A percentile compares a stretch with the other conserved stretches of the same genome.
Conservation (phyloP, 2,329 filamentous ascomycete species). For the Alternaria conjuncta region DNA sequence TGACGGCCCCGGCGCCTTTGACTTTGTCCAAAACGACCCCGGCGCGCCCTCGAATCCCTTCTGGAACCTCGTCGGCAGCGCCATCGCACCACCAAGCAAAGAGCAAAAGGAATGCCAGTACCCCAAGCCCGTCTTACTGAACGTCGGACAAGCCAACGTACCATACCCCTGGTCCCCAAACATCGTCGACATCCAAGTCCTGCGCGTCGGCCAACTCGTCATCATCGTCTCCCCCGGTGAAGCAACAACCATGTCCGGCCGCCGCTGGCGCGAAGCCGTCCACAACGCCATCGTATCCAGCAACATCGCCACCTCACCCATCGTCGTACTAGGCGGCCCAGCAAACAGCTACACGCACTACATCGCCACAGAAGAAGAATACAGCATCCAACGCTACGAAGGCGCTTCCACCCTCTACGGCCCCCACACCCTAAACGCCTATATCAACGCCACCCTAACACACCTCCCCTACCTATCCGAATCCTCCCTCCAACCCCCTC, state of each 20-base stretch:
- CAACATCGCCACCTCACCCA: conserved; percentile 32
- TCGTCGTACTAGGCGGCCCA: conserved; percentile 87
- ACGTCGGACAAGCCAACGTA: conserved; percentile 78
- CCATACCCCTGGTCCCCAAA: conserved; percentile 93
- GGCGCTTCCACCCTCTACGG: conserved; percentile 93
- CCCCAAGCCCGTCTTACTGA: conserved; percentile 84
- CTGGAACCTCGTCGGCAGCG: conserved; percentile 76
- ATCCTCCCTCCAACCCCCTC: conserved; percentile 33
- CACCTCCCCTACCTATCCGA: conserved; percentile 71
- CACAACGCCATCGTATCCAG: conserved; percentile 33
- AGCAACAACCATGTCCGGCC: conserved; percentile 89
- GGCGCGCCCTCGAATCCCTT: conserved; percentile 78
- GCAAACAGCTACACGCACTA: conserved; percentile 92
- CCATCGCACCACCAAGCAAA: conserved; percentile 72
- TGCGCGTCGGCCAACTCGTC: conserved; percentile 83
- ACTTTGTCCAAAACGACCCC: conserved; percentile 88
- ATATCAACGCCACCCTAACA: conserved; percentile 82
- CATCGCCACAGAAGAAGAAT: conserved; percentile 79
- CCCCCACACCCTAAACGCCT: conserved; percentile 79
- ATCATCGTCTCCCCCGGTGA: conserved; percentile 87
- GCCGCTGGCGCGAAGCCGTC: conserved; percentile 74
- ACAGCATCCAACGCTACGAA: conserved; percentile 86
- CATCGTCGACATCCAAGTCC: conserved; percentile 84
- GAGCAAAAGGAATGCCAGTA: conserved; percentile 78
- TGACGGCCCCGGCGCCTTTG: conserved; percentile 88